Evolutionary conservation across 345 rosid species (phyloP), one percentile per base, ranked within the genome.

Genomic region (Geranium brycei): DNA sequence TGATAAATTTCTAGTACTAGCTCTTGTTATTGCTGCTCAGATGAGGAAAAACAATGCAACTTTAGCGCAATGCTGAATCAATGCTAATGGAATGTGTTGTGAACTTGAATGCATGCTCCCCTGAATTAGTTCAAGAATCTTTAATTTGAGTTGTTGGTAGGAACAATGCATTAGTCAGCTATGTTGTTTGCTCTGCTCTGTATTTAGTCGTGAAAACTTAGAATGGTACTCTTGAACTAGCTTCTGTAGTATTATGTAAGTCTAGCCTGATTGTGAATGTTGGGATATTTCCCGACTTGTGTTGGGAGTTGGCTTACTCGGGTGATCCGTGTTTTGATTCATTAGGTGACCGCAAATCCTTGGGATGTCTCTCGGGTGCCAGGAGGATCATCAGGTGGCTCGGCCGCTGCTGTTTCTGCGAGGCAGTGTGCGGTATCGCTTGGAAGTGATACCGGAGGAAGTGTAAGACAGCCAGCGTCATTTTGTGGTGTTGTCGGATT

Each of bases 401-500:
- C 98, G 6, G 98, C 96, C 40, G 96, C 98, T 15, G 91, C 98
- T 57, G 98, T 91, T 72, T 85, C 96, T 53, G 91, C 96, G 19
- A 77, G 92, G 77, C 96, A 91, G 67, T 89, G 98, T 63, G 79
- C 83, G 53, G 96, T 89, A 31, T 80, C 98, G 4, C 87, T 91
- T 65, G 96, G 96, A 40, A 91, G 98, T 79, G 98, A 91, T 81
- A 89, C 98, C n/a, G 98, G 96, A 65, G 98, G 96, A 65, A 91
- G 98, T 72, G 96, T 91, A 62, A 84, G 98, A 62, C 98, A 91
- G 78, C 98, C 96, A 13, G 96, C 96, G 40, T 91, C 98, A 0
- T 87, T 92, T 55, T 89, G 96, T 68, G 98, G 96, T 40, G 95
- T 92, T 68, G 98, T 89, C 67, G 98, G 98, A 18, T 62, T 92